Conservation (phyloP, 2,329 filamentous ascomycete genomes). For the Sporothrix euskadiensis region DNA sequence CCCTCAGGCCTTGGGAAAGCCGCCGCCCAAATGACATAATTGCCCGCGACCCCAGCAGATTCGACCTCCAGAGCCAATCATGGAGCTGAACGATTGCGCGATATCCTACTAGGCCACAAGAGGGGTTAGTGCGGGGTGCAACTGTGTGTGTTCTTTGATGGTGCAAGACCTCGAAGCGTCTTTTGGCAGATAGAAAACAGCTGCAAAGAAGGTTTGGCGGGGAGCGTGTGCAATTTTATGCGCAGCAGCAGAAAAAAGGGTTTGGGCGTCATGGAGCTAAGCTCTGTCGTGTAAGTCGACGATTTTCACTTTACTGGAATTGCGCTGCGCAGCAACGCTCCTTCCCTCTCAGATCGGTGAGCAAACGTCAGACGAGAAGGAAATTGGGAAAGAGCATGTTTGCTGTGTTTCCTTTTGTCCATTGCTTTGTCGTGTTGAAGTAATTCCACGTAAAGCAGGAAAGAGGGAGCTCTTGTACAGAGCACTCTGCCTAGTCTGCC, state of each 20-base stretch:
- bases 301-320: background rate
- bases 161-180: background rate
- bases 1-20: conserved; percentile 21
- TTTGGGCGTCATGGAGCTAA: conserved; percentile 20
- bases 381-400: background rate
- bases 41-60: conserved; percentile 13
- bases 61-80: conserved; percentile 27
- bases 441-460: background rate
- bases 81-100: conserved; percentile 31
- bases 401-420: background rate
- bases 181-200: background rate
- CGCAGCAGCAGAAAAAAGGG: background rate
- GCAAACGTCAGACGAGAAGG: background rate
- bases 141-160: background rate
- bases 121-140: conserved; percentile 32
- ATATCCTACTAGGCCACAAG: conserved; percentile 29
- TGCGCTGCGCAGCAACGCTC: conserved; percentile 14
- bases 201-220: conserved; percentile 5
- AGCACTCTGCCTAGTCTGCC: no score
- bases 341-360: conserved; percentile 7
- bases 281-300: conserved; percentile 22
- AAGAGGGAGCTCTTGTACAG: background rate
- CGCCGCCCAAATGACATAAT: conserved; percentile 32
- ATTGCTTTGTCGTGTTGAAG: background rate
- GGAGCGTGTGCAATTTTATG: background rate